Evolutionary conservation across 306 rosid genomes (phyloP).

Genomic region (Rosa persica): DNA sequence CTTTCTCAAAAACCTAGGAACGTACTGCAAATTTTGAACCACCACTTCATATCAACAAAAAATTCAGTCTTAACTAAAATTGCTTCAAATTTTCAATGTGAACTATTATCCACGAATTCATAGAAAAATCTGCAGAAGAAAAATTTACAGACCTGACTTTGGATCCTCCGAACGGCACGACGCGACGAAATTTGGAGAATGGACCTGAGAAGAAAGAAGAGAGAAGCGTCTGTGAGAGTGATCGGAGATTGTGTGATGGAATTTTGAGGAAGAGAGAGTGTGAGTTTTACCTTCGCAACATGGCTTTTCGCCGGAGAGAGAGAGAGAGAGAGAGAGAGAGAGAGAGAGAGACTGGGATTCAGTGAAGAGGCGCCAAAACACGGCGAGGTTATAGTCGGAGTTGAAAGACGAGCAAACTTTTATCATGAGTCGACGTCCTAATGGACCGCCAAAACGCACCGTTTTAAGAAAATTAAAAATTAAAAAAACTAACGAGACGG

Average conservation of each 20-base stretch:
- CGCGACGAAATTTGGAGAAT: constrained; percentile 63
- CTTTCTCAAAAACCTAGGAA: constrained; percentile 47
- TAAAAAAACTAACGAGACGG: not conserved
- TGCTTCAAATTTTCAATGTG: constrained; percentile 27
- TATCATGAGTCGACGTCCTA: too few relatives aligned
- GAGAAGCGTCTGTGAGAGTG: not conserved
- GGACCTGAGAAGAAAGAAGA: constrained; percentile 48
- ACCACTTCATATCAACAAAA: not conserved
- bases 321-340: not conserved
- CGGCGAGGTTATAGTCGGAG: not conserved
- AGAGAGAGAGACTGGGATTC: not conserved
- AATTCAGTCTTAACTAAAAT: not conserved
- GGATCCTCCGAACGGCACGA: constrained; percentile 46
- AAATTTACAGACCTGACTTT: constrained; percentile 46
- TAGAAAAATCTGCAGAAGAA: not conserved
- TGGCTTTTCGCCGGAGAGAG: constrained; percentile 21
- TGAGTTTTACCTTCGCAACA: constrained; percentile 51
- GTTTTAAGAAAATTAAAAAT: too few relatives aligned
- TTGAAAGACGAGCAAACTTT: not conserved
- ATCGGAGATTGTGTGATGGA: not conserved
- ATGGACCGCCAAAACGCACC: not conserved
- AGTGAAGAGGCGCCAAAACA: not conserved
- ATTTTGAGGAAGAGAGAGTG: not conserved
- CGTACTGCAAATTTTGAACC: constrained; percentile 38
- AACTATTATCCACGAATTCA: not conserved